These are phyloP conservation scores for Colletotrichum gigasporum DNA, from an alignment of 2,329 filamentous ascomycete species.

Conservation along the genomic window DNA sequence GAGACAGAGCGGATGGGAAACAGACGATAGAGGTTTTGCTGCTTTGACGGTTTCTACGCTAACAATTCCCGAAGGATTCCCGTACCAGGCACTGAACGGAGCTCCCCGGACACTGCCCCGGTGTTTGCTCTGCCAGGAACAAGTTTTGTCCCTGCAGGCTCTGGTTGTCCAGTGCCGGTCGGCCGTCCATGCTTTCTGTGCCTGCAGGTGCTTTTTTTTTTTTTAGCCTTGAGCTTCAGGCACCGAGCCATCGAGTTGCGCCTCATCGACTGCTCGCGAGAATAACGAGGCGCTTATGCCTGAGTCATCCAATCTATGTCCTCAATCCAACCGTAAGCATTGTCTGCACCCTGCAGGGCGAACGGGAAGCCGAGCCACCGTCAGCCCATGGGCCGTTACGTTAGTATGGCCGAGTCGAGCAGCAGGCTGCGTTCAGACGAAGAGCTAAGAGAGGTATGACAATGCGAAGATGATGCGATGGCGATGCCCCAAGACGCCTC, in stretches of 20 bases:
- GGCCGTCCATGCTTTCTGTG: not conserved
- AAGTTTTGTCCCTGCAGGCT: conserved; percentile 17
- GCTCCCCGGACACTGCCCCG: conserved; percentile 2
- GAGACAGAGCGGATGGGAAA: not conserved
- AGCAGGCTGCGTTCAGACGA: not conserved
- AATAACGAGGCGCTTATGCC: too few species aligned
- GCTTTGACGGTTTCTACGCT: fast-evolving
- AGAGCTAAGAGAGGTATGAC: too few species aligned
- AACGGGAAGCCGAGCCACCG: not conserved
- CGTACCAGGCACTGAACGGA: not conserved
- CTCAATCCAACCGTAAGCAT: not conserved
- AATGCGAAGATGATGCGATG: too few species aligned
- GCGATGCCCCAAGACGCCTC: too few species aligned
- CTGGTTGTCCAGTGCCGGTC: not conserved
- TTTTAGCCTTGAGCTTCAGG: not conserved
- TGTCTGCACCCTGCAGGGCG: not conserved
- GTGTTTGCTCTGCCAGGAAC: conserved; percentile 4
- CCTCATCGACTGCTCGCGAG: not conserved
- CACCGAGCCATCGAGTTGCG: too few species aligned
- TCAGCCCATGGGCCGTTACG: not conserved
- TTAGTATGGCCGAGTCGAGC: not conserved
- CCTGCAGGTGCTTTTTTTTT: conserved; percentile 1
- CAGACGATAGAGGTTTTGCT: not conserved
- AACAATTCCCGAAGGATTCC: not conserved
- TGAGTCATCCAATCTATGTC: conserved; percentile 12